phyloP scores from a whole-genome alignment of 306 rosid genomes.

The Sechiopsis laciniata region DNA sequence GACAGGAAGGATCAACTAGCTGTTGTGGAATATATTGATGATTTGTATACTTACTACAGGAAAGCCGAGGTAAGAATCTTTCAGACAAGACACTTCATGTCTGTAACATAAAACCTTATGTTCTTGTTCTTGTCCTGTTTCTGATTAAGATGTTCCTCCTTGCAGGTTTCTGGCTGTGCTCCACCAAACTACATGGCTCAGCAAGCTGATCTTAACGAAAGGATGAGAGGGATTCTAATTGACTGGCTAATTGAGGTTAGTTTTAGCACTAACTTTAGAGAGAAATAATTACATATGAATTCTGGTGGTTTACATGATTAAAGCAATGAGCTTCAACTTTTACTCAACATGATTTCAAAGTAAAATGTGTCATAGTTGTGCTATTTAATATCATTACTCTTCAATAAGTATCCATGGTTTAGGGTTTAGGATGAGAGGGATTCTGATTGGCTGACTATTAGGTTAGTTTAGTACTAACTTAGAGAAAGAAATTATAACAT shows the following conservation, averaged over 20 bases:
- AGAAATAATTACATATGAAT: neutral
- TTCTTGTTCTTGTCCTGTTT: constrained; percentile 1
- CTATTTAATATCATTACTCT: too few species aligned
- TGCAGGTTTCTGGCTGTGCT: constrained; percentile 38
- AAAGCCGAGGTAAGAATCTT: constrained; percentile 38
- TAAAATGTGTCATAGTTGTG: too few species aligned
- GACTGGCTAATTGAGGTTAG: constrained; percentile 61
- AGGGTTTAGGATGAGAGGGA: too few species aligned
- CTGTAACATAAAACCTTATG: neutral
- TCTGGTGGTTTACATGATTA: too few species aligned
- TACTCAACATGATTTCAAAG: too few species aligned
- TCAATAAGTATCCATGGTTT: too few species aligned
- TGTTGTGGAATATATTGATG: constrained; percentile 48
- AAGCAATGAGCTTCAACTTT: too few species aligned
- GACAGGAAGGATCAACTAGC: constrained; percentile 33
- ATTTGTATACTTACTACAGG: constrained; percentile 38
- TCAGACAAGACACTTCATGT: neutral
- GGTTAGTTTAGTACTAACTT: too few species aligned
- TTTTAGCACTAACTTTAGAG: neutral
- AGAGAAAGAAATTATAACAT: too few species aligned
- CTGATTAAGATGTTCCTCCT: neutral
- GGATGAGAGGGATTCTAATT: constrained; percentile 54
- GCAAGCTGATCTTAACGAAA: constrained; percentile 51
- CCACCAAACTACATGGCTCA: constrained; percentile 37
- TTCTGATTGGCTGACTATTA: too few species aligned